Evolutionary conservation across 106 monocot species (phyloP).

Genomic region (Vanilla planifolia): DNA sequence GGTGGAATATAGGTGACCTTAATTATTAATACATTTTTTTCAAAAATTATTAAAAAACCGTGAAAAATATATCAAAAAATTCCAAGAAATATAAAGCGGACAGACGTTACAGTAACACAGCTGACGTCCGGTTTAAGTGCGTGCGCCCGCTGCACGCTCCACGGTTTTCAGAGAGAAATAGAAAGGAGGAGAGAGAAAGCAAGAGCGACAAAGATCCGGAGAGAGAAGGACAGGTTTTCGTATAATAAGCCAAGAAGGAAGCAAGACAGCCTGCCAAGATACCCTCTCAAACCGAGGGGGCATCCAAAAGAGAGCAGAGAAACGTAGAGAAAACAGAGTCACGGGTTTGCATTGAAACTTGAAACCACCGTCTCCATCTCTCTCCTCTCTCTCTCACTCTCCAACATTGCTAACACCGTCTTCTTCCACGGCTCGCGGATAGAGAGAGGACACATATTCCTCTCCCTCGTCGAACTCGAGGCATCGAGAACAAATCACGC

Average conservation of each 20-base stretch:
- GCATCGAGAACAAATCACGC: constrained; percentile 8
- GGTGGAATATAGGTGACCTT: no score
- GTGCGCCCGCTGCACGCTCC: no score
- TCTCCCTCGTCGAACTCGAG: constrained; percentile 16
- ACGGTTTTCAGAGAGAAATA: no score
- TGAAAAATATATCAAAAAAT: no score
- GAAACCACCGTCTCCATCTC: constrained; percentile 16
- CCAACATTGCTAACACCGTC: no score
- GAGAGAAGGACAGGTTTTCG: background rate
- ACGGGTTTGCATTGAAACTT: constrained; percentile 51
- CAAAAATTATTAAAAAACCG: no score
- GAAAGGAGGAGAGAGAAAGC: no score
- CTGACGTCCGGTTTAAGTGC: no score
- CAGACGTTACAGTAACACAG: no score
- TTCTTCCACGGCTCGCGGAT: constrained; percentile 9
- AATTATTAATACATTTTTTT: no score
- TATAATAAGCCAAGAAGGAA: background rate
- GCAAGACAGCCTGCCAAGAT: background rate
- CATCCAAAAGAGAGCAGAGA: constrained; percentile 4
- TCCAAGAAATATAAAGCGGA: no score
- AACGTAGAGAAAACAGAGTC: constrained; percentile 12
- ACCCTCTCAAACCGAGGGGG: background rate
- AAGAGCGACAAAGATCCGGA: no score
- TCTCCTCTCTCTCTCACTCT: background rate
- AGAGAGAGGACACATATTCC: constrained; percentile 22